phyloP scores from a whole-genome alignment of 1,284 basidiomycete genomes.

The Naganishia albida region DNA sequence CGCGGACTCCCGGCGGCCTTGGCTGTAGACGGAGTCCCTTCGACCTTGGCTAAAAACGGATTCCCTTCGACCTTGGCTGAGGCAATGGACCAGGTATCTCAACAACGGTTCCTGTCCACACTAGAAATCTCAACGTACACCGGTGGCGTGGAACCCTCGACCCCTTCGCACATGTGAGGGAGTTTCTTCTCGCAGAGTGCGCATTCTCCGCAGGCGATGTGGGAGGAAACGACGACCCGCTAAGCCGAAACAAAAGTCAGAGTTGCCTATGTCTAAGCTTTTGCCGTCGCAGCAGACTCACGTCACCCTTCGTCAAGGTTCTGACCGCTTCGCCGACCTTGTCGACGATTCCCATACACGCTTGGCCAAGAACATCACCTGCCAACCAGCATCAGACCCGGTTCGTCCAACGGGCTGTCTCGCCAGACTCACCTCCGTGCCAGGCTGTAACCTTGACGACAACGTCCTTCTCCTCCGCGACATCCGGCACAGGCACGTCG shows the following conservation, averaged over 20 bases:
- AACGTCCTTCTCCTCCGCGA: constrained; percentile 67
- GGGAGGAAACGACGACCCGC: constrained; percentile 73
- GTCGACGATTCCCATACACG: constrained; percentile 61
- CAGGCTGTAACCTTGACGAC: constrained; percentile 66
- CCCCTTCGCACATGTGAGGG: constrained; percentile 70
- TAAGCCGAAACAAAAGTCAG: not conserved
- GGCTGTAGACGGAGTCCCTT: too few species aligned
- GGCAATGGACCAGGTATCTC: constrained; percentile 64
- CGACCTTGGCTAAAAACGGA: too few species aligned
- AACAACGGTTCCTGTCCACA: too few species aligned
- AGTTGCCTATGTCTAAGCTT: not conserved
- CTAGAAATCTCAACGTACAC: too few species aligned
- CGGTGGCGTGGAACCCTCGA: constrained; percentile 59
- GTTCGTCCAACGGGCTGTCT: constrained; percentile 63
- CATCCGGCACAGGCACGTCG: constrained; percentile 65
- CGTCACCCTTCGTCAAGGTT: constrained; percentile 63
- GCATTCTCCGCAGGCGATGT: constrained; percentile 74
- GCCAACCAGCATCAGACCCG: not conserved
- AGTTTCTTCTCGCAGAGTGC: constrained; percentile 70
- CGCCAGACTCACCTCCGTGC: too few species aligned
- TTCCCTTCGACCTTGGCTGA: too few species aligned
- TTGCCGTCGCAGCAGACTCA: constrained; percentile 1
- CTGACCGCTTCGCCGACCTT: constrained; percentile 66
- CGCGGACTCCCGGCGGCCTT: constrained; percentile 57
- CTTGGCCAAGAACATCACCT: constrained; percentile 73